Conservation (phyloP, 2,329 filamentous ascomycete genomes). For the Mollisia scopiformis region DNA sequence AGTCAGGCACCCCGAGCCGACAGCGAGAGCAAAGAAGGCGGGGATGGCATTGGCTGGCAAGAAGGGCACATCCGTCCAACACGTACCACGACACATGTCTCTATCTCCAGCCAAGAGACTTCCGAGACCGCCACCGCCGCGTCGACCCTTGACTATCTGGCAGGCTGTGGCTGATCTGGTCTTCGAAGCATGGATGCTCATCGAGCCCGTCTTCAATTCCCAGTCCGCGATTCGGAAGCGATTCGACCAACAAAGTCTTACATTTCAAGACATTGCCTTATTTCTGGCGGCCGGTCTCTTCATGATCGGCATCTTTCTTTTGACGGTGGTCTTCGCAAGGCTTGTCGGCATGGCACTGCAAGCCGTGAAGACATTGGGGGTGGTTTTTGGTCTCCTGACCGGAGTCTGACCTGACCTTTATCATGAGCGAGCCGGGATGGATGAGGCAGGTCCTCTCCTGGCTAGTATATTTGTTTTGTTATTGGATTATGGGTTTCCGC, state of each 20-base stretch:
- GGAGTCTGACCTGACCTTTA: conserved; percentile 3
- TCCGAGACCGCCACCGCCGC: conserved; percentile 5
- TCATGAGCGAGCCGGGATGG: background rate
- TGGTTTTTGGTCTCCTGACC: conserved; percentile 11
- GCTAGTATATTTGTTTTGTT: no score
- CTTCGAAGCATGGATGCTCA: conserved; percentile 35
- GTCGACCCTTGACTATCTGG: conserved; percentile 6
- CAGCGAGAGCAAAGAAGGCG: conserved; percentile 10
- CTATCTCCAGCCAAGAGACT: conserved; percentile 7
- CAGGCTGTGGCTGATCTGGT: conserved; percentile 14
- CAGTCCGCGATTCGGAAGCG: conserved; percentile 22
- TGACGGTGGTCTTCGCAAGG: conserved; percentile 12
- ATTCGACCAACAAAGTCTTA: conserved; percentile 29
- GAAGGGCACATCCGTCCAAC: no score
- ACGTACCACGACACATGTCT: no score
- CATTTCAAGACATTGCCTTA: conserved; percentile 32
- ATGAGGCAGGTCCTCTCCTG: background rate
- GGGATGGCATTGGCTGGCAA: conserved; percentile 3
- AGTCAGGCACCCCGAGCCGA: conserved; percentile 15
- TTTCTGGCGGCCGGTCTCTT: conserved; percentile 36
- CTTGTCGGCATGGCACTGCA: conserved; percentile 13
- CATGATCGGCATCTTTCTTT: conserved; percentile 31
- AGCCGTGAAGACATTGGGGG: background rate
- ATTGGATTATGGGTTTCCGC: background rate
- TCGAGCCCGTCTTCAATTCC: conserved; percentile 44